Evolutionary conservation across 306 rosid species (phyloP).

Genomic region (Psophocarpus tetragonolobus): DNA sequence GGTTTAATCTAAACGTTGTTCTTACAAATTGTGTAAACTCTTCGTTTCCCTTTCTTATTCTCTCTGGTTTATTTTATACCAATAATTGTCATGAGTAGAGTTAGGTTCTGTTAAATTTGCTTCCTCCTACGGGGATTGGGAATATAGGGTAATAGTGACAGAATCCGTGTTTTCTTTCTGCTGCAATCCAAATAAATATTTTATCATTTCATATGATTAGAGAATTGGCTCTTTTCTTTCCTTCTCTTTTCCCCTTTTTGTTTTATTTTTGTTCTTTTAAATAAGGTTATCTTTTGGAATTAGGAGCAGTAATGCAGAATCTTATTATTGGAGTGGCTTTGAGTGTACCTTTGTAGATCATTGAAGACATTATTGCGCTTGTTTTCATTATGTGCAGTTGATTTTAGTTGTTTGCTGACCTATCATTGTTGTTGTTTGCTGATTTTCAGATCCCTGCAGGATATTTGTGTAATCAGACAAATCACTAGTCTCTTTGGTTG

Average conservation of each 20-base stretch:
- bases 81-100: background rate
- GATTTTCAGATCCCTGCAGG: slow-evolving; percentile 42
- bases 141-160: background rate
- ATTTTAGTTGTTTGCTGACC: slow-evolving; percentile 21
- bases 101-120: slow-evolving; percentile 27
- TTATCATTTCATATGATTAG: background rate
- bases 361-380: slow-evolving; percentile 14
- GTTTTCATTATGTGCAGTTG: slow-evolving; percentile 26
- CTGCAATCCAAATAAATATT: slow-evolving; percentile 8
- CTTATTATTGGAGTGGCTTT: slow-evolving; percentile 17
- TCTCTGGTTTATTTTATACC: slow-evolving; percentile 11
- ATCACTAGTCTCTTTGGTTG: slow-evolving; percentile 24
- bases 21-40: slow-evolving; percentile 20
- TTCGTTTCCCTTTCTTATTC: slow-evolving; percentile 1
- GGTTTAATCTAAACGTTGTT: slow-evolving; percentile 18
- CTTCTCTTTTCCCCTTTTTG: background rate
- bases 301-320: slow-evolving; percentile 21
- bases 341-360: slow-evolving; percentile 11
- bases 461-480: slow-evolving; percentile 7
- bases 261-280: background rate
- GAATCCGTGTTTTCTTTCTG: background rate
- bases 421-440: slow-evolving; percentile 23
- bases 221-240: background rate
- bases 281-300: slow-evolving; percentile 6
- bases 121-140: slow-evolving; percentile 12